Base-by-base conservation (phyloP, 1,139 yeast genomes). In the Groenewaldozyma auringiensis region DNA sequence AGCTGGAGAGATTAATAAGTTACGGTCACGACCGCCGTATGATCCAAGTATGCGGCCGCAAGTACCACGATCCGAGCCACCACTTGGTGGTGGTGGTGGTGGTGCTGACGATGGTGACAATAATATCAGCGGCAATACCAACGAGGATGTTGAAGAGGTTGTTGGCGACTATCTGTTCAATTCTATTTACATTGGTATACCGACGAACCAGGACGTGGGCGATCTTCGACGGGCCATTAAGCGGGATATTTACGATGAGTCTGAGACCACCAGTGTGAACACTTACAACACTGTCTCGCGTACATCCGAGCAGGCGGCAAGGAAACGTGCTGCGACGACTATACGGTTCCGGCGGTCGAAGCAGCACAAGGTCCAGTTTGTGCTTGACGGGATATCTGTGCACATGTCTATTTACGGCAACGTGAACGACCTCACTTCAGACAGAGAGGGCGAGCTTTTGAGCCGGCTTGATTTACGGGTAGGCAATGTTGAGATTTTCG, bases 101-200 rank as follows among this genome's bases (percentile, higher is more conserved):
- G 39, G 14, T 43, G 43, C 6, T 11, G 18, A 6, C 13, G 18
- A 16, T 29, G 37, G 46, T 29, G 47, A 11, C 21, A 22, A 17
- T 32, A 40, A 22, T 4, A 6, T n/a, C 9, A 31, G 32, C 17
- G 37, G 50, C 9, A 56, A 53, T 36, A 35, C 27, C 3, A 51
- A 42, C 14, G 49, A 51, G 3, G 52, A 50, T 18, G 50, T 47
- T 11, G 60, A 55, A 3, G 65, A 61, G 18, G 64, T 74, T 1
- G 69, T 82, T 31, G 82, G 81, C 6, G 92, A 83, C 49, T 74
- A 81, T 2, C 61, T 86, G 39, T 86, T 79, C 54, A 80, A 83
- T 49, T 85, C 95, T 0, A 81, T 87, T 35, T 82, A 81, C 56
- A 74, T 86, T 17, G 74, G 84, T 0, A 58, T 80, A 3, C 84